A percentile compares a stretch with the other conserved stretches of the same genome.
phyloP scores from a whole-genome alignment of 2,329 filamentous ascomycete species.

The Cladorrhinum sp. region DNA sequence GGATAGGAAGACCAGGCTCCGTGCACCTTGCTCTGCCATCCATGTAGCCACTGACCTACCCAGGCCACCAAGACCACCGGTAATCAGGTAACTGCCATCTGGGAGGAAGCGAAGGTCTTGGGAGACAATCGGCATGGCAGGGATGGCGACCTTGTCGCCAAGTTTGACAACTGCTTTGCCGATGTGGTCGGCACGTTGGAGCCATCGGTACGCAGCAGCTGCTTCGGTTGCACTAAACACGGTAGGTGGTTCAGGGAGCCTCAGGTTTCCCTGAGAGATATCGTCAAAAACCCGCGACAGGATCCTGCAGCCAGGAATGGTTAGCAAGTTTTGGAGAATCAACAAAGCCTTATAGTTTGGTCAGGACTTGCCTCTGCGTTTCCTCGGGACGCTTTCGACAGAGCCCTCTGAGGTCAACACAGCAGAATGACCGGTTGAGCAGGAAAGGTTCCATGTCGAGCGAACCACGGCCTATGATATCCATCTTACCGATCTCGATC shows the following conservation, averaged over 20 bases:
- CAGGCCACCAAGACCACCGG: constrained; percentile 38
- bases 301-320: not conserved
- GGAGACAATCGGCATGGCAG: not conserved
- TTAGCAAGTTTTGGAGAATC: not conserved
- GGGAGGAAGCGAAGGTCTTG: not conserved
- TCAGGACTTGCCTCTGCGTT: too few species aligned
- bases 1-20: constrained; percentile 34
- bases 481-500: constrained; percentile 20
- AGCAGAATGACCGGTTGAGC: constrained; percentile 14
- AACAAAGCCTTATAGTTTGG: too few species aligned
- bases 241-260: constrained; percentile 19
- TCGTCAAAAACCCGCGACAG: not conserved
- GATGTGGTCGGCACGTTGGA: constrained; percentile 42
- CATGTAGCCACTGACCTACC: constrained; percentile 34
- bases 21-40: constrained; percentile 35
- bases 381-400: too few species aligned
- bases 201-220: constrained; percentile 38
- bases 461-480: constrained; percentile 5
- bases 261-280: not conserved
- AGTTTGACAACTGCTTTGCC: constrained; percentile 40
- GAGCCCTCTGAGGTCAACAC: too few species aligned
- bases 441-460: constrained; percentile 17
- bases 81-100: constrained; percentile 33
- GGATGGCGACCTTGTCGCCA: constrained; percentile 3
- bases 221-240: constrained; percentile 28